Percentiles rank a stretch among this genome's conserved stretches.
These are phyloP conservation scores for Hortaea sp. DNA, from an alignment of 2,329 filamentous ascomycete genomes.

Conservation along the genomic window DNA sequence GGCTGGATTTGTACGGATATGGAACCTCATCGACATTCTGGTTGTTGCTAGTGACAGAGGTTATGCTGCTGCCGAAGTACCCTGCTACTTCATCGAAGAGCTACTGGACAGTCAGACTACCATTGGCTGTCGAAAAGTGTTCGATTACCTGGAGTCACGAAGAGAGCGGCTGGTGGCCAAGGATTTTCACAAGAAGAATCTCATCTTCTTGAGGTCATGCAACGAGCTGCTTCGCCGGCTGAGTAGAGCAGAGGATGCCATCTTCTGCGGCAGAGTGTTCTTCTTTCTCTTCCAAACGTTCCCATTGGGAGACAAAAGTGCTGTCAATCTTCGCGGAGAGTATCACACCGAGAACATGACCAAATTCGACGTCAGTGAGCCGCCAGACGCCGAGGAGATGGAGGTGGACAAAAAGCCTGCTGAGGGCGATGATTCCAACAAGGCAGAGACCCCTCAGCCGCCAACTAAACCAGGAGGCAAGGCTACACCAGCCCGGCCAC, in stretches of 20 bases:
- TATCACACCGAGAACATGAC: slow-evolving; percentile 95
- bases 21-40: slow-evolving; percentile 91
- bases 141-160: slow-evolving; percentile 89
- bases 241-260: slow-evolving; percentile 91
- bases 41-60: slow-evolving; percentile 62
- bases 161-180: slow-evolving; percentile 75
- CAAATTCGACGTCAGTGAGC: slow-evolving; percentile 54
- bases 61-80: slow-evolving; percentile 63
- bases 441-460: slow-evolving; percentile 15
- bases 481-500: slow-evolving; percentile 13
- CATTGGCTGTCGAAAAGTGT: slow-evolving; percentile 78
- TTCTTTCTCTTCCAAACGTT: slow-evolving; percentile 99
- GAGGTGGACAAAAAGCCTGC: slow-evolving; percentile 46
- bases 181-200: slow-evolving; percentile 71
- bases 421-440: slow-evolving; percentile 2
- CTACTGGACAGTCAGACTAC: slow-evolving; percentile 94
- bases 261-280: slow-evolving; percentile 94
- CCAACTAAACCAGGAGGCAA: slow-evolving; percentile 18
- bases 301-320: slow-evolving; percentile 90
- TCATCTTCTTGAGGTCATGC: slow-evolving; percentile 85
- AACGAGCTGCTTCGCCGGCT: slow-evolving; percentile 89
- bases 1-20: slow-evolving; percentile 70
- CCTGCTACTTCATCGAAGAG: slow-evolving; percentile 89
- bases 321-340: slow-evolving; percentile 89
- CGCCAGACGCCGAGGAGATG: slow-evolving; percentile 43